Evolutionary conservation across 306 rosid species (phyloP).

Genomic region (Glycine soja): DNA sequence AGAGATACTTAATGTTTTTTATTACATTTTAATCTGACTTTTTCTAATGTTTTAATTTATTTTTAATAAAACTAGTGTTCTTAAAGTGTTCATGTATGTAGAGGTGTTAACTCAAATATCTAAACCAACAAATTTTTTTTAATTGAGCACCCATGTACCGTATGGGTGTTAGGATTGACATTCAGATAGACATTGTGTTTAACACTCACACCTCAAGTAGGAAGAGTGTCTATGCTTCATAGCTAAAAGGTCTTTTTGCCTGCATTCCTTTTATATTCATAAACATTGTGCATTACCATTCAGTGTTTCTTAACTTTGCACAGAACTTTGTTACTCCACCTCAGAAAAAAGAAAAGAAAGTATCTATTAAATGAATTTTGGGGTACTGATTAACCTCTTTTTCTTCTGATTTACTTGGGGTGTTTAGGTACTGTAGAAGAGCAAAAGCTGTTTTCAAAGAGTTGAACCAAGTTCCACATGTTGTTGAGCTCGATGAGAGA

Average conservation of each 20-base stretch:
- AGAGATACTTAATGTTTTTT: not conserved
- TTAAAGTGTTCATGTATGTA: not conserved
- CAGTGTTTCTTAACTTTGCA: conserved; percentile 20
- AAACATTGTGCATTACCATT: conserved; percentile 23
- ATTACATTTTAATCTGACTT: not conserved
- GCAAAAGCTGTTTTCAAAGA: conserved; percentile 89
- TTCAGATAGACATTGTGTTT: not conserved
- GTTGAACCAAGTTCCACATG: conserved; percentile 73
- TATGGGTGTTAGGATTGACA: no score
- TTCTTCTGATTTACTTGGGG: conserved; percentile 11
- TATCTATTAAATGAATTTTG: not conserved
- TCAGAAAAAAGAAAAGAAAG: not conserved
- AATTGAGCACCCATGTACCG: not conserved
- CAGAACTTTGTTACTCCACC: conserved; percentile 10
- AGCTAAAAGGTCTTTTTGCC: not conserved
- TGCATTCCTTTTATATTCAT: not conserved
- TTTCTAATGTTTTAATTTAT: not conserved
- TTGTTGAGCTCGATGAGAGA: conserved; percentile 93
- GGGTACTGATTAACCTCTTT: conserved; percentile 19
- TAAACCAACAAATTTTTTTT: not conserved
- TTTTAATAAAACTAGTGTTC: not conserved
- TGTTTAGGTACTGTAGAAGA: conserved; percentile 76
- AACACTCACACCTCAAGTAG: not conserved
- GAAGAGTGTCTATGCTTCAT: not conserved
- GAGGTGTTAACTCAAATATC: not conserved